Evolutionary conservation across 805 yeast genomes (phyloP), one percentile per base, ranked within the genome.

Genomic region (Ogataea populi-albae): DNA sequence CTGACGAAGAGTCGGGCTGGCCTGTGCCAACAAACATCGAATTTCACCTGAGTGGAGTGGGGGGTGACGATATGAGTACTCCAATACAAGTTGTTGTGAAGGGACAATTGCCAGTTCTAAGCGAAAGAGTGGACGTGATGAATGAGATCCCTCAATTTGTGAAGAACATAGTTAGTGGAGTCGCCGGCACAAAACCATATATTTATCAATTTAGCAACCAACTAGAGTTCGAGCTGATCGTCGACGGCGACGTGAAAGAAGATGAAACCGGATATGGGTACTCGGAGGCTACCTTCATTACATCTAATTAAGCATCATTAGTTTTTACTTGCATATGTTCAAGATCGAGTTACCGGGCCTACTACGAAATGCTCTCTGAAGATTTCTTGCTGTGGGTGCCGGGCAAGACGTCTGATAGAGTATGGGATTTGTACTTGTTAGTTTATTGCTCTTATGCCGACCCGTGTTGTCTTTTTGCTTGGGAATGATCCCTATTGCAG

Each of bases 91-190:
- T 75, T 30, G 60, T 57, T 8, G 76, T 84, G 15, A 56, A 51
- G 26, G 96, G 96, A 43, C 65, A 70, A 16, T 71, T 91, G 48
- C 58, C 59, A 12, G 66, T 71, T 30, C 64, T 86, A 42, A 78
- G 86, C 34, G 97, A 87, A 66, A 79, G 98, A 58, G 89, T 93
- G 40, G 98, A 93, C 64, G 98, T 93, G 41, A 88, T 93, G 97
- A 86, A 88, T 34, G 98, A 93, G 65, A 81, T 93, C 40, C 98
- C 98, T 18, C 81, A 77, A 45, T 88, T 93, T 63, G 95, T 93
- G 49, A 93, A 91, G 66, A 84, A 81, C 52, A 84, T 93, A 40
- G 98, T 86, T 30, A 79, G 89, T 44, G 96, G 95, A 40, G 94
- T 91, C 36, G 93, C 93, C 11, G 98, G 98, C 33, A 81, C 98